Evolutionary conservation across 805 yeast species (phyloP).

Genomic region (Candida coleopterorum): DNA sequence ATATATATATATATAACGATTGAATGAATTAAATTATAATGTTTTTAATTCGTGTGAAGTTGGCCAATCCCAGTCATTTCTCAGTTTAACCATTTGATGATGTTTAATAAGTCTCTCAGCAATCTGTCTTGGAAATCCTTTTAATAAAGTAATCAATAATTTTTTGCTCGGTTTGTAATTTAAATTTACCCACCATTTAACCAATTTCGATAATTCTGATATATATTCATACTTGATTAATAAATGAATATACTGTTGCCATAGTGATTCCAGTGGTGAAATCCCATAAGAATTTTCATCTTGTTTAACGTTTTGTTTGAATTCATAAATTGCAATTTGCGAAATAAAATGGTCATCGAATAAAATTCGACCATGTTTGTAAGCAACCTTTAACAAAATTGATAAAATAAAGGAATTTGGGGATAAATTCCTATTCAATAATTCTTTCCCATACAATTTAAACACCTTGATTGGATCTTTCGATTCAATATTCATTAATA

Average conservation of each 20-base stretch:
- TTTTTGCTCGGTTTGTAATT: slow-evolving; percentile 37
- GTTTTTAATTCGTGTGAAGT: slow-evolving; percentile 12
- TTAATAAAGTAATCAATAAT: slow-evolving; percentile 37
- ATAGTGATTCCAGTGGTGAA: slow-evolving; percentile 43
- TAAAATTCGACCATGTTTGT: slow-evolving; percentile 26
- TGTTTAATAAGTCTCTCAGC: slow-evolving; percentile 37
- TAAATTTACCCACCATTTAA: slow-evolving; percentile 52
- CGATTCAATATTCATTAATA: slow-evolving; percentile 35
- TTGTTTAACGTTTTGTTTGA: slow-evolving; percentile 26
- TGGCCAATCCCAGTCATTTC: slow-evolving; percentile 34
- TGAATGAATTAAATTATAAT: neutral
- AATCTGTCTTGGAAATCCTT: slow-evolving; percentile 31
- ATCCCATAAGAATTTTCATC: slow-evolving; percentile 13
- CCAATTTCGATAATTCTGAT: slow-evolving; percentile 45
- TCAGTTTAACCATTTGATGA: slow-evolving; percentile 10
- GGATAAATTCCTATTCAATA: slow-evolving; percentile 11
- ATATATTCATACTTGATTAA: slow-evolving; percentile 44
- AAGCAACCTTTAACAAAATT: slow-evolving; percentile 49
- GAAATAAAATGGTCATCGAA: slow-evolving; percentile 37
- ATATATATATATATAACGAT: neutral
- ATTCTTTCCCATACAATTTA: slow-evolving; percentile 23
- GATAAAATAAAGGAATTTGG: slow-evolving; percentile 30
- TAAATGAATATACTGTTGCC: slow-evolving; percentile 50
- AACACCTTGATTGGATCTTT: slow-evolving; percentile 25
- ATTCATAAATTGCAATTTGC: slow-evolving; percentile 57